Conservation (phyloP, 352 stramenopile genomes). For the Detonula confervacea region DNA sequence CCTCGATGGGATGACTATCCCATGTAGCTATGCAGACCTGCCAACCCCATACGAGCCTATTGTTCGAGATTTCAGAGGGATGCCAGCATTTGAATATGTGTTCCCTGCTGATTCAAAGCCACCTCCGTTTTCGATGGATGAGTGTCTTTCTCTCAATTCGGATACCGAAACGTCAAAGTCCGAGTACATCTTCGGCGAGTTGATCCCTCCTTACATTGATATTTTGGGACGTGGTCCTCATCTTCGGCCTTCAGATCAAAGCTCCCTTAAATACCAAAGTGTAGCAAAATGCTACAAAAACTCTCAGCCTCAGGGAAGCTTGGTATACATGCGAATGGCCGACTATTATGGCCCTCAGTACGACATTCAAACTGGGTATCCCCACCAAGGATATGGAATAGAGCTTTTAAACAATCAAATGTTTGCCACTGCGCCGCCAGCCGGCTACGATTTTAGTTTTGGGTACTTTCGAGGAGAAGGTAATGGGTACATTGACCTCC, state of each 20-base stretch:
- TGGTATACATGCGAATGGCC: conserved; percentile 92
- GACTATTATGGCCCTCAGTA: conserved; percentile 94
- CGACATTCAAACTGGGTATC: conserved; percentile 90
- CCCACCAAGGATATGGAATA: conserved; percentile 93
- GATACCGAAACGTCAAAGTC: conserved; percentile 49
- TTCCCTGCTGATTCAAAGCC: conserved; percentile 83
- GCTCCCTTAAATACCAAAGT: conserved; percentile 77
- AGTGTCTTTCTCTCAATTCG: conserved; percentile 90
- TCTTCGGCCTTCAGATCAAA: conserved; percentile 87
- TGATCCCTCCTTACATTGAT: conserved; percentile 95
- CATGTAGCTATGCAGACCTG: conserved; percentile 91
- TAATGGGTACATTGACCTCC: conserved; percentile 61
- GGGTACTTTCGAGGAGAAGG: conserved; percentile 65
- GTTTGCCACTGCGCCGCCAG: conserved; percentile 52
- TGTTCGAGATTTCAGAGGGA: conserved; percentile 72
- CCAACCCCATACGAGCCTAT: conserved; percentile 90
- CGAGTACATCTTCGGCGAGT: conserved; percentile 93
- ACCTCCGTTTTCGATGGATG: conserved; percentile 88
- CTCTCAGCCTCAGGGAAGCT: conserved; percentile 86
- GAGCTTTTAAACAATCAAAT: conserved; percentile 83
- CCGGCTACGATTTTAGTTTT: conserved; percentile 59
- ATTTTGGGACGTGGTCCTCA: conserved; percentile 90
- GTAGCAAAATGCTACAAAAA: conserved; percentile 93
- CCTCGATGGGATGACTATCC: conserved; percentile 94
- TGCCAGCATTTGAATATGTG: conserved; percentile 77